Evolutionary conservation across 1,284 basidiomycete species (phyloP), one percentile per base, ranked within the genome.

Genomic region (Dichomitus squalens): DNA sequence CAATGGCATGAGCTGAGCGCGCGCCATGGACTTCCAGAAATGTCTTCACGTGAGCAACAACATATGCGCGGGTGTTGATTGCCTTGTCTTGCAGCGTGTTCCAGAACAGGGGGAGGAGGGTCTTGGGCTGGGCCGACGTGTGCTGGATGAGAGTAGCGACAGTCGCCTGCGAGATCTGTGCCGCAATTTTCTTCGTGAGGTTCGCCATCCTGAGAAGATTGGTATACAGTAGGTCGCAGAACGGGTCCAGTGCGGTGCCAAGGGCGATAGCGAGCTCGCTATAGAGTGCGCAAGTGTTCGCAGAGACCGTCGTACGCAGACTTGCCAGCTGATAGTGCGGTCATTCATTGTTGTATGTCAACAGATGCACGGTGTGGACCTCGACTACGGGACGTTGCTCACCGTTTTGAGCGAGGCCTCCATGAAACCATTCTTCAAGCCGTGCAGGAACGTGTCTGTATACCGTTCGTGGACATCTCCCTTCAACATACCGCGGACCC

Each of bases 111-210:
- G 90, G 81, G 4, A 96, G 71, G 53, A 92, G 73, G 7, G 82
- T 72, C 27, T 90, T 85, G n/a, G 91, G 86, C 53, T 87, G 88
- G 49, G 87, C 80, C 2, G 91, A 88, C 1, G 88, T 85, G 64
- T 90, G 76, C 8, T 78, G 78, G 35, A 99, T 83, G 60, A 98
- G 81, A 4, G 81, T 77, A 1, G 83, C 80, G 1, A 92, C 82
- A 0, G 86, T 82, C 6, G 82, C 78, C 70, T 98, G 97, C 0
- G 95, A 93, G 54, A 90, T 88, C 55, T 93, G 88, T 11, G 92
- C 94, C 33, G 90, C 86, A 46, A 98, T 88, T 71, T 95, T 97
- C 76, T 99, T 99, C n/a, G 96, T 98, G 58, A 93, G 88, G 7
- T 88, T 88, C 25, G 93, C 88, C 93, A 99, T 93, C 63, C 86